These are phyloP conservation scores for Coffea humblotiana DNA, from an alignment of 305 asterid species.

Conservation along the genomic window DNA sequence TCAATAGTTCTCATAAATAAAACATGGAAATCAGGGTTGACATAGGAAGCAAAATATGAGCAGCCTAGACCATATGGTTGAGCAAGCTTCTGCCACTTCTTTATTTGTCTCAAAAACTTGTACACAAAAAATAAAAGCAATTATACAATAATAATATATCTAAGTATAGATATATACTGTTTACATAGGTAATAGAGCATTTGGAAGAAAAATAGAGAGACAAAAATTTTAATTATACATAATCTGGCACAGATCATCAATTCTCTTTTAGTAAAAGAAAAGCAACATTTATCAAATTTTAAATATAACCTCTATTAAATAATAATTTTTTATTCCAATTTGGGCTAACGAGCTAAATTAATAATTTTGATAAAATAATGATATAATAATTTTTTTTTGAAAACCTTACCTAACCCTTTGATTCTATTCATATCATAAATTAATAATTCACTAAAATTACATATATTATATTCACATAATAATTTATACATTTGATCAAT, in stretches of 20 bases:
- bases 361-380: too few species aligned
- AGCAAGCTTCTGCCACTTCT: slow-evolving; percentile 3
- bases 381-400: too few species aligned
- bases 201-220: slow-evolving; percentile 7
- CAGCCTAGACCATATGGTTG: not conserved
- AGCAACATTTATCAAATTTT: too few species aligned
- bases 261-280: slow-evolving; percentile 33
- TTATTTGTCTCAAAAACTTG: slow-evolving; percentile 31
- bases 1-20: not conserved
- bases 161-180: slow-evolving; percentile 36
- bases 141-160: slow-evolving; percentile 39
- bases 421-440: too few species aligned
- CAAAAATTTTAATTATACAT: slow-evolving; percentile 36
- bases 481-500: too few species aligned
- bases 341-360: too few species aligned
- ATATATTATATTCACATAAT: too few species aligned
- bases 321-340: too few species aligned
- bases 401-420: too few species aligned
- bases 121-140: slow-evolving; percentile 18
- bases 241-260: slow-evolving; percentile 32
- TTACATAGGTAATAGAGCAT: slow-evolving; percentile 30
- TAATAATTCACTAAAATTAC: too few species aligned
- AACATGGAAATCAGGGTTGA: not conserved
- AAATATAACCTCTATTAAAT: too few species aligned
- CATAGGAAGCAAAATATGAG: not conserved